Evolutionary conservation across 495 filamentous ascomycete genomes (phyloP), one percentile per base, ranked within the genome.

Genomic region (Penicillium simplicissimum): DNA sequence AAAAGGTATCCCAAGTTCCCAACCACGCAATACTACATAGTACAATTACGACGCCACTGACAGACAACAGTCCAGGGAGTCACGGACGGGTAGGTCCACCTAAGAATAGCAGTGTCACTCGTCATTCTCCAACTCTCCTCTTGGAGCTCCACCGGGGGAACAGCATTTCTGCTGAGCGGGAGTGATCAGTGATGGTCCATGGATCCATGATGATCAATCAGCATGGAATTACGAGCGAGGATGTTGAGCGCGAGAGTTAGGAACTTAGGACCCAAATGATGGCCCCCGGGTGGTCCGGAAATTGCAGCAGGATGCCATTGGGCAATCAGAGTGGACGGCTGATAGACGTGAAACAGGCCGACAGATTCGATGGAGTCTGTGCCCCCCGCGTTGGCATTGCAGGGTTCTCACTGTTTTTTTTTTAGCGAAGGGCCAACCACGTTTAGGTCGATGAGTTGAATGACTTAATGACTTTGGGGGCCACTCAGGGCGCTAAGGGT

Each of bases 251-350:
- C 15, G 11, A 34, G 38, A 47, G 23, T 8, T 14, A 17, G 1
- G 31, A 9, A 36, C 19, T 35, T 28, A 34, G 38, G 38, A 57
- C 38, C 14, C 17, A 19, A 49, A 49, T 14, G 43, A 38, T 58
- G 31, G 34, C 42, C n/a, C n/a, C n/a, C 62, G 62, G 62, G 37
- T 48, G 53, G 11, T 11, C 58, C 62, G 62, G 62, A 65, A 61
- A 65, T 65, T 61, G 38, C 60, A 42, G 23, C 35, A 31, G 25
- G 5, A 28, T 3, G 13, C 42, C 11, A 59, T 45, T 36, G 40
- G 31, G 51, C 61, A 56, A 59, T 59, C 52, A 56, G 60, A 54
- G 52, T 52, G 40, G 49, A 31, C 37, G 13, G 40, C 42, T 43
- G 28, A 35, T 25, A 9, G 59, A 43, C 56, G 37, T 63, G 60